These are phyloP conservation scores for Eutrema japonicum DNA, from an alignment of 345 rosid genomes.

Conservation along the genomic window DNA sequence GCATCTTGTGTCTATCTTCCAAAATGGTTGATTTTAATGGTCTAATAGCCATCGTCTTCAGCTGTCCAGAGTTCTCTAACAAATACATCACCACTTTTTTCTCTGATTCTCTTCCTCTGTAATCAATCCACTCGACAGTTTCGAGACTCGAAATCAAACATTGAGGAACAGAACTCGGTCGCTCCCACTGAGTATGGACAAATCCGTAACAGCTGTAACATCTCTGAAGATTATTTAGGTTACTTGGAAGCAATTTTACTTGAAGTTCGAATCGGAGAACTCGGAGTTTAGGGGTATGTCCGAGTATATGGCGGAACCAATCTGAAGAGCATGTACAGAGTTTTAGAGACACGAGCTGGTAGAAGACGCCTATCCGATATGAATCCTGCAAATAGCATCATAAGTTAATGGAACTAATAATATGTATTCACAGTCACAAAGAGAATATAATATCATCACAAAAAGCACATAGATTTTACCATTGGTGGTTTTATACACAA, in stretches of 20 bases:
- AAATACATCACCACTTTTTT: constrained; percentile 4
- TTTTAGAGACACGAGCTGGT: constrained; percentile 18
- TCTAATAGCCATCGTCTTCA: constrained; percentile 8
- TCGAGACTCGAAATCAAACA: constrained; percentile 27
- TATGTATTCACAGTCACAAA: no score
- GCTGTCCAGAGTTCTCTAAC: constrained; percentile 5
- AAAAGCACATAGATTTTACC: background rate
- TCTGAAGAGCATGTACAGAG: constrained; percentile 5
- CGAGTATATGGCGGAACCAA: constrained; percentile 5
- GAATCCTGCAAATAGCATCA: constrained; percentile 9
- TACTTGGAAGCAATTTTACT: background rate
- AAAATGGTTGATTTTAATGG: background rate
- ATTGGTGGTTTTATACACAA: background rate
- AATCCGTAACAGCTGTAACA: background rate
- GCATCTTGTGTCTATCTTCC: background rate
- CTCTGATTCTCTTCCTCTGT: constrained; percentile 4
- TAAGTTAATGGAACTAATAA: background rate
- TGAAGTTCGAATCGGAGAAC: background rate
- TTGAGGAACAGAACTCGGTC: background rate
- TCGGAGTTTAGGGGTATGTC: constrained; percentile 27
- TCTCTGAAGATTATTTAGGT: no score
- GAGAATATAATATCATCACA: background rate
- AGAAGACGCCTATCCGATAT: background rate
- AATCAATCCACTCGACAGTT: constrained; percentile 19
- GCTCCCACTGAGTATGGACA: constrained; percentile 4